Evolutionary conservation across 2,329 filamentous ascomycete species (phyloP).

Genomic region (Epichloe aotearoae): DNA sequence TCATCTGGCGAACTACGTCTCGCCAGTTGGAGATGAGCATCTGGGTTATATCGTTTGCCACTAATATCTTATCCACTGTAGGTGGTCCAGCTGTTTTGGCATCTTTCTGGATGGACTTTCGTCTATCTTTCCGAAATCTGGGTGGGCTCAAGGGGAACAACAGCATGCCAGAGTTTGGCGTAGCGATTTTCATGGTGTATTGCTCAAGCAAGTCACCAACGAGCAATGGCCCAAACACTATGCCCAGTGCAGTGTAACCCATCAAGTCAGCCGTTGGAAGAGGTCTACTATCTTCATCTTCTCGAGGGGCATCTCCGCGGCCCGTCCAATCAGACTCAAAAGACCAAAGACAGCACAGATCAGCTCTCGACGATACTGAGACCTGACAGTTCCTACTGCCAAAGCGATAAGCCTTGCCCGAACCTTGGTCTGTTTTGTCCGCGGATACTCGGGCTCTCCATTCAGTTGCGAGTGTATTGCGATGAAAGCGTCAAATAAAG

Average conservation of each 20-base stretch:
- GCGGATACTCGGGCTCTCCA: conserved; percentile 35
- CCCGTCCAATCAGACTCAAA: conserved; percentile 45
- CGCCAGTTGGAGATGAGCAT: conserved; percentile 56
- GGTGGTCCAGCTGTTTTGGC: conserved; percentile 10
- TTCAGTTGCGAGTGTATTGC: conserved; percentile 45
- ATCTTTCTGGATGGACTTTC: conserved; percentile 10
- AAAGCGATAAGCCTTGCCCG: conserved; percentile 54
- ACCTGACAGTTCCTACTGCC: conserved; percentile 45
- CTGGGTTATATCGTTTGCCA: conserved; percentile 47
- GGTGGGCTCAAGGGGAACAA: conserved; percentile 31
- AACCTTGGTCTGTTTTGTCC: conserved; percentile 41
- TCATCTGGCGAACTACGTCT: conserved; percentile 48
- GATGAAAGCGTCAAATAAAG: conserved; percentile 48
- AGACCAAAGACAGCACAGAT: conserved; percentile 56
- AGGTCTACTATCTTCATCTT: conserved; percentile 37
- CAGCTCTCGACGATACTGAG: conserved; percentile 46
- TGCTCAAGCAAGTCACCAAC: conserved; percentile 42
- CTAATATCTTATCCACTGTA: conserved; percentile 40
- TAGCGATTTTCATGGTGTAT: conserved; percentile 34
- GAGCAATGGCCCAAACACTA: conserved; percentile 52
- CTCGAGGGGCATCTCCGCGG: conserved; percentile 40
- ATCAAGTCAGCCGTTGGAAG: conserved; percentile 46
- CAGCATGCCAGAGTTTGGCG: conserved; percentile 27
- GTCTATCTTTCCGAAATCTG: conserved; percentile 19
- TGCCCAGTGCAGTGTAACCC: conserved; percentile 49